Conservation (phyloP, 805 yeast species). For the Candida coquimbonensis region DNA sequence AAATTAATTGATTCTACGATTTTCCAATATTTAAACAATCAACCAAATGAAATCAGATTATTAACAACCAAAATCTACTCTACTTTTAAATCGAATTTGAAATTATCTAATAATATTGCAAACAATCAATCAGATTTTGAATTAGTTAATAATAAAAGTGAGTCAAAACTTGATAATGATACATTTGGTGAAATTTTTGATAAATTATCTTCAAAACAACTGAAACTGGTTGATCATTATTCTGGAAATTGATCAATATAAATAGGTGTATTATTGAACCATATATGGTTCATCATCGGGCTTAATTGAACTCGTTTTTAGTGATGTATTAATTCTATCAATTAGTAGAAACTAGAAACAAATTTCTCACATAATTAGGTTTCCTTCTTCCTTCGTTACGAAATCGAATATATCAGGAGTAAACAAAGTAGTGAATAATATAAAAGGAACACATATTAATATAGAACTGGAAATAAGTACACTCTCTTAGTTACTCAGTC, state of each 20-base stretch:
- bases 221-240: constrained; percentile 41
- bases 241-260: constrained; percentile 11
- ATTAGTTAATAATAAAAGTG: constrained; percentile 4
- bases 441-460: no score
- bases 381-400: no score
- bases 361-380: no score
- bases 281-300: no score
- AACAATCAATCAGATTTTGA: constrained; percentile 13
- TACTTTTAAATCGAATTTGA: constrained; percentile 19
- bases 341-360: no score
- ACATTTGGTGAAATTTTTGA: constrained; percentile 28
- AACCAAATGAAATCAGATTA: constrained; percentile 23
- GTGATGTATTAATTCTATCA: no score
- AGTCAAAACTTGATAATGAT: constrained; percentile 15
- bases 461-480: no score
- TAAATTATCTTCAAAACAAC: constrained; percentile 35
- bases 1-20: constrained; percentile 17
- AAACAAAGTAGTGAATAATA: no score
- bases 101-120: constrained; percentile 11
- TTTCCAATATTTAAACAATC: constrained; percentile 11
- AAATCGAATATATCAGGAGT: no score
- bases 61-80: constrained; percentile 21
- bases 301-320: no score
- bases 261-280: no score
- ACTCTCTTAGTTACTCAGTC: no score